Evolutionary conservation across 306 rosid genomes (phyloP).

Genomic region (Vicia faba): DNA sequence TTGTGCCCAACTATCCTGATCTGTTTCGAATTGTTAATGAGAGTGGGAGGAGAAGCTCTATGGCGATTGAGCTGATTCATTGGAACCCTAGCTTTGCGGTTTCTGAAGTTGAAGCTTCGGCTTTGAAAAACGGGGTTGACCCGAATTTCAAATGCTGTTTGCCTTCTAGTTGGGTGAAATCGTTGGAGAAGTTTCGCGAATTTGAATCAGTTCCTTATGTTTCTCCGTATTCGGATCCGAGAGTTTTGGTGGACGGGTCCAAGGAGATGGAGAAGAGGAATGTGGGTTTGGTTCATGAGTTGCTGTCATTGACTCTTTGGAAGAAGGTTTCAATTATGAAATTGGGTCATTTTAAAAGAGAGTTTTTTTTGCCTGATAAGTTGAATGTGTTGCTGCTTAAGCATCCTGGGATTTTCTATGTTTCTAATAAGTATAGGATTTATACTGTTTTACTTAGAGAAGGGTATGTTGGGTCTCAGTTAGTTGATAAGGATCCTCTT

Average conservation of each 20-base stretch:
- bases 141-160: constrained; percentile 64
- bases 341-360: constrained; percentile 76
- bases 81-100: constrained; percentile 75
- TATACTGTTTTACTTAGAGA: constrained; percentile 82
- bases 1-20: constrained; percentile 54
- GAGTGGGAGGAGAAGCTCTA: constrained; percentile 61
- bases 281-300: constrained; percentile 77
- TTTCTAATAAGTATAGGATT: constrained; percentile 78
- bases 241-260: constrained; percentile 54
- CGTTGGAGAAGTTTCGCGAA: constrained; percentile 67
- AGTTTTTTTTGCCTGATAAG: constrained; percentile 66
- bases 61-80: constrained; percentile 71
- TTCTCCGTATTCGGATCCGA: constrained; percentile 62
- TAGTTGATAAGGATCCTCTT: constrained; percentile 74
- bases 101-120: constrained; percentile 58
- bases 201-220: constrained; percentile 66
- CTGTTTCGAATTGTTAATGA: constrained; percentile 66
- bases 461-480: constrained; percentile 63
- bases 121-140: constrained; percentile 41
- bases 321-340: constrained; percentile 77
- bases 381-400: constrained; percentile 71
- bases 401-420: constrained; percentile 80
- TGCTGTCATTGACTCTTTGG: constrained; percentile 80
- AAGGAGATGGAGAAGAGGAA: constrained; percentile 83
- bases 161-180: constrained; percentile 79